Base-by-base conservation (phyloP, 371 early-diverging fungal species). In the Chytridium lagenaria region DNA sequence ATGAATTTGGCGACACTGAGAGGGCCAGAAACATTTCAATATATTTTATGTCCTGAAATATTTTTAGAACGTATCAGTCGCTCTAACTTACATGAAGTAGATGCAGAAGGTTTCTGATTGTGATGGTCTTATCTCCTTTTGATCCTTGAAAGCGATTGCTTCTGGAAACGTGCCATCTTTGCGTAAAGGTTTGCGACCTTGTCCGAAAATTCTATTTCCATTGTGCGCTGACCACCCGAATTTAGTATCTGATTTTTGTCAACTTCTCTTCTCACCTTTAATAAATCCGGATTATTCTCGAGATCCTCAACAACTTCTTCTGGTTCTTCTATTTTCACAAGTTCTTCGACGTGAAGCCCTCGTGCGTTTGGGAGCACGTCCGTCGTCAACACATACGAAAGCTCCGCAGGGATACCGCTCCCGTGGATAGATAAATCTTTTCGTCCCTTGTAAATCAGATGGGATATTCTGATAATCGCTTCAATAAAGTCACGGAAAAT, bases 401-500 rank as follows among this genome's bases (percentile, higher is more conserved):
- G 76, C 2, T 40, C 59, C 0, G 80, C 81, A 0, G 77, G 77
- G 12, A 79, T 36, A 0, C 81, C 81, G 2, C 36, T 65, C 31
- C 80, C 78, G 59, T 80, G 77, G 12, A 80, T 68, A 0, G 79
- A 73, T 15, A 78, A 71, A 26, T 77, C 73, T 22, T 67, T 59
- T 22, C 50, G 38, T 1, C 69, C 57, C 10, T 55, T 68, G 69
- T 83, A 82, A 0, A 81, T 51, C n/a, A 78, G 72, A 61, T 76
- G 67, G 0, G 80, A 59, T 10, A 77, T 66, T n/a, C 77, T 65
- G 1, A 84, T 57, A n/a, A 84, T 69, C 26, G 37, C 73, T 7
- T 79, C 77, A n/a, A 80, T 38, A 59, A 83, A 79, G 67, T 83
- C 83, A 39, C 67, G 64, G 38, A 80, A 73, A 30, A 80, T 80